Base-by-base conservation (phyloP, 352 stramenopile species). In the Pythium apleroticum region DNA sequence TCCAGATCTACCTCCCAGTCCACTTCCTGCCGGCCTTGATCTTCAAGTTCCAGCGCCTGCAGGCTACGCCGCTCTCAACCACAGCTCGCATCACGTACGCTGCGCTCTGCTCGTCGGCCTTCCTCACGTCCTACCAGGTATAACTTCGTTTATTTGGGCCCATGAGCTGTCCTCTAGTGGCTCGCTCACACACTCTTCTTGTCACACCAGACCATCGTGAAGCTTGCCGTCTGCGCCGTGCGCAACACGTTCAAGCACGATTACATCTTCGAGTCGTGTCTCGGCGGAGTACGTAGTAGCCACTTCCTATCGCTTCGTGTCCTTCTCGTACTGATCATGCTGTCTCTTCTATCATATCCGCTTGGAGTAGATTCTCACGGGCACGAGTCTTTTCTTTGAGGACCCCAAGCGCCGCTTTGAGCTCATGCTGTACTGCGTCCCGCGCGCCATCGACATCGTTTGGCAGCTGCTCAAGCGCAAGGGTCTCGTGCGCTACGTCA, bases 51-150 rank as follows among this genome's bases (percentile, higher is more conserved):
- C 57, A 79, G 57, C 73, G 91, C 46, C 67, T 95, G 17, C 68
- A 82, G 27, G 52, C 39, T 14, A 57, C 79, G 19, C 87, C 85
- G 27, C 46, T 90, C 10, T 75, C 73, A 8, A 77, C 74, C 33
- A 80, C 72, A 3, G 71, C 72, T 14, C 60, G 73, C 4, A 84
- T 91, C 57, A 80, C 78, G 31, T 89, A 86, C 61, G 77, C 81
- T 22, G 84, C 81, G 17, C 70, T 95, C 30, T 88, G 84, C 54
- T 95, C 86, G 22, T 92, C 83, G 37, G 75, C 84, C 11, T 95
- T 95, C 57, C 71, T 95, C 50, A 91, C 86, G 4, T 90, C 87
- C 6, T 91, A 94, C 55, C 84, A 93, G 79, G 86, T 92, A 1
- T 7, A 24, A n/a, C n/a, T n/a, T n/a, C n/a, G n/a, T n/a, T n/a